phyloP scores from a whole-genome alignment of 495 filamentous ascomycete species.

The Xylaria longipes region DNA sequence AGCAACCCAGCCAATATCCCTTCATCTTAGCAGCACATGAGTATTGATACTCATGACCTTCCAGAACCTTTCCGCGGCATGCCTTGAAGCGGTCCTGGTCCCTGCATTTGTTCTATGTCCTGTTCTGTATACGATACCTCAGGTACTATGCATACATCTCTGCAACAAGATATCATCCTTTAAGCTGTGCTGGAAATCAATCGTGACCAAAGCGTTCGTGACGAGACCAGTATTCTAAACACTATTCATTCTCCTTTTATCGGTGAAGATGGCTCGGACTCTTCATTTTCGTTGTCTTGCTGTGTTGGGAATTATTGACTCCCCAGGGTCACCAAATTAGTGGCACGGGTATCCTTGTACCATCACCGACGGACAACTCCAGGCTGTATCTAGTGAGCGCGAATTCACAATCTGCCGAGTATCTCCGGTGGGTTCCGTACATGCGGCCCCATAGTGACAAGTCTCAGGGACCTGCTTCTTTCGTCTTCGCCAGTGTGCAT shows the following conservation, averaged over 20 bases:
- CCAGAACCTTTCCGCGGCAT: conserved; percentile 19
- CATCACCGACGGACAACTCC: background rate
- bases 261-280: background rate
- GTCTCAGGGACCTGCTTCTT: conserved; percentile 25
- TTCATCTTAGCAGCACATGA: background rate
- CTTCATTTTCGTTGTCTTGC: background rate
- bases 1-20: conserved; percentile 3
- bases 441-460: conserved; percentile 2
- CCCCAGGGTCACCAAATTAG: conserved; percentile 1
- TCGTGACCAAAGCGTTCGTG: background rate
- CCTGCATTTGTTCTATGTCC: conserved; percentile 17
- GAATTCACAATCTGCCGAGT: conserved; percentile 17
- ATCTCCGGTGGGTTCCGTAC: conserved; percentile 7
- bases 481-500: conserved; percentile 5
- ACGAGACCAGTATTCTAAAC: background rate
- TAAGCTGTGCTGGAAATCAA: background rate
- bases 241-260: background rate
- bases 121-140: background rate
- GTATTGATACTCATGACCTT: conserved; percentile 4
- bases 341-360: background rate
- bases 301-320: background rate
- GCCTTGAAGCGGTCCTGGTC: conserved; percentile 17
- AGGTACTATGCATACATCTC: conserved; percentile 10
- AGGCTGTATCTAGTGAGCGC: conserved; percentile 9
- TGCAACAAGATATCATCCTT: background rate